These are phyloP conservation scores for Alisma plantagoaquatica DNA, from an alignment of 106 monocot species.

Conservation along the genomic window DNA sequence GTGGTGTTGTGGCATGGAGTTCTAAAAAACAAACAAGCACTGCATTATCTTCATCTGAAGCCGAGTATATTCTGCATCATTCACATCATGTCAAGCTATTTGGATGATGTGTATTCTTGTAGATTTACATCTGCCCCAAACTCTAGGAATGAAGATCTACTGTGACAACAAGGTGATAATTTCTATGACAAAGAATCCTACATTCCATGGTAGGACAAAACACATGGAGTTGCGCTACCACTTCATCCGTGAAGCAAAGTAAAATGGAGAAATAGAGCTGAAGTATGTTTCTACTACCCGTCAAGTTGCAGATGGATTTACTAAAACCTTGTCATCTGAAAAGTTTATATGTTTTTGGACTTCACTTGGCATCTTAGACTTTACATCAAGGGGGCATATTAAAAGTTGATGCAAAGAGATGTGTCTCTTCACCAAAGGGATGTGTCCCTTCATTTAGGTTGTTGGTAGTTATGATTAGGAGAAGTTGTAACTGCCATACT, in stretches of 20 bases:
- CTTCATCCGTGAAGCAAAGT: neutral
- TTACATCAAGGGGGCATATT: neutral
- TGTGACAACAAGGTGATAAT: neutral
- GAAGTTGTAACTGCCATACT: too few species aligned
- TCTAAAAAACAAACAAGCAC: too few species aligned
- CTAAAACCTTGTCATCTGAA: neutral
- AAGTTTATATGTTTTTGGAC: neutral
- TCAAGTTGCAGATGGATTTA: constrained; percentile 4
- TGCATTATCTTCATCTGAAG: too few species aligned
- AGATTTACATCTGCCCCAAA: too few species aligned
- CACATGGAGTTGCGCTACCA: neutral
- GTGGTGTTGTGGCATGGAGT: too few species aligned
- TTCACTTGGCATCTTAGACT: neutral
- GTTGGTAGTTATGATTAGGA: too few species aligned
- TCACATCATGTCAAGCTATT: too few species aligned
- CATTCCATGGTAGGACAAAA: neutral
- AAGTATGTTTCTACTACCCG: neutral
- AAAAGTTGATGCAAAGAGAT: neutral
- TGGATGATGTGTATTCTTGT: too few species aligned
- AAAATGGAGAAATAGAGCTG: neutral
- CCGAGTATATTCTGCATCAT: too few species aligned
- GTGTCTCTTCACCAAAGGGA: too few species aligned
- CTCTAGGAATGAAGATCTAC: neutral
- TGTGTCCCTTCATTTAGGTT: too few species aligned
- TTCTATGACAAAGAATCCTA: constrained; percentile 1